phyloP scores from a whole-genome alignment of 176 grass and related monocot genomes.

The Aegilops bicornis region DNA sequence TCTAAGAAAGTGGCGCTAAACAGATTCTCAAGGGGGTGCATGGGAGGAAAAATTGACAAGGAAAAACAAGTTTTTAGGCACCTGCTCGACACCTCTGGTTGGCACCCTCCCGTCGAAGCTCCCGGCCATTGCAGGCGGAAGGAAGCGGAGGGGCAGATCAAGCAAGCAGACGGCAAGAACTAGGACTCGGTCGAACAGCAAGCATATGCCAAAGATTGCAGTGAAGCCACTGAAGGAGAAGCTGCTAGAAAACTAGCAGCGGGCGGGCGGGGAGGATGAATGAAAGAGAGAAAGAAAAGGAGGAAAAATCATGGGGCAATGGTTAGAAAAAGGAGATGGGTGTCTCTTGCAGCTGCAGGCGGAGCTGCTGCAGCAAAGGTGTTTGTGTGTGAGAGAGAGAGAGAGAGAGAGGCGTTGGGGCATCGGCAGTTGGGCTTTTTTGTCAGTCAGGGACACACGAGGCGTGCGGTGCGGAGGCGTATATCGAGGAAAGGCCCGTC shows the following conservation, averaged over 20 bases:
- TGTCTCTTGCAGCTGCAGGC: not conserved
- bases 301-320: constrained; percentile 26
- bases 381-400: not conserved
- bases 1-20: not conserved
- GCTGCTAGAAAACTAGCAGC: not conserved
- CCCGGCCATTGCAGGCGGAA: constrained; percentile 47
- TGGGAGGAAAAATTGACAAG: not conserved
- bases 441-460: not conserved
- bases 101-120: constrained; percentile 68
- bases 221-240: constrained; percentile 26
- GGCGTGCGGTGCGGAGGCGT: not conserved
- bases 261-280: not conserved
- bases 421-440: constrained; percentile 4
- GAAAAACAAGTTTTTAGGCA: not conserved
- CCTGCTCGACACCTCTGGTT: constrained; percentile 78
- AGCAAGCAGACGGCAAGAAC: not conserved
- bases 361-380: constrained; percentile 20
- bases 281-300: constrained; percentile 25
- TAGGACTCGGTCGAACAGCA: not conserved
- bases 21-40: not conserved
- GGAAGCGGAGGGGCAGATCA: not conserved
- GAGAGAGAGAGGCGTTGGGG: not conserved
- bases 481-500: not conserved
- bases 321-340: not conserved
- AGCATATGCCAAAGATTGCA: constrained; percentile 1